Percentiles rank a stretch among this genome's conserved stretches.
Evolutionary conservation across 805 yeast species (phyloP).

Genomic region (Debaryomyces tyrocola): DNA sequence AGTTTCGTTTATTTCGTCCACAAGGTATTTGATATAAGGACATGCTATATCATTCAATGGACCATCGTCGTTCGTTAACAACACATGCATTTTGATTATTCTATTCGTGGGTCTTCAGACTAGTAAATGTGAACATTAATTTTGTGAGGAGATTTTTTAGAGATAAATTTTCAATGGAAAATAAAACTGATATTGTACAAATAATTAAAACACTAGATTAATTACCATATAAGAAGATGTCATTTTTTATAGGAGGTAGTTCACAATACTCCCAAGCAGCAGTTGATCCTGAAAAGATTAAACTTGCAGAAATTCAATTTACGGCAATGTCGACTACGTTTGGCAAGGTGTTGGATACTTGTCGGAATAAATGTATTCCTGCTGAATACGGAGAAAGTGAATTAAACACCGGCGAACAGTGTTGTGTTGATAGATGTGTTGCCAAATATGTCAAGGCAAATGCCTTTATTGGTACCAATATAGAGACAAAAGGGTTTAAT

Average conservation of each 20-base stretch:
- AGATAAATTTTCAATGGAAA: not conserved
- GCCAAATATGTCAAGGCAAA: conserved; percentile 78
- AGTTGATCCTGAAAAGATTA: conserved; percentile 60
- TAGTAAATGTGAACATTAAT: too few species aligned
- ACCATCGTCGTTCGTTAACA: conserved; percentile 92
- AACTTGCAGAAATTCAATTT: conserved; percentile 66
- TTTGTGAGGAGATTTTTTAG: not conserved
- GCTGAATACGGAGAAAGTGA: conserved; percentile 85
- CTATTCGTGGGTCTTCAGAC: not conserved
- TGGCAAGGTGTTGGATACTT: conserved; percentile 56
- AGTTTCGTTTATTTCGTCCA: conserved; percentile 57
- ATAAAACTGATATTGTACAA: not conserved
- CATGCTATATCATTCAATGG: conserved; percentile 79
- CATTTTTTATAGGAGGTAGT: conserved; percentile 55
- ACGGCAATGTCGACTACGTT: conserved; percentile 61
- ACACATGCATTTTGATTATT: conserved; percentile 41
- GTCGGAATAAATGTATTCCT: conserved; percentile 79
- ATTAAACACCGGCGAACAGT: conserved; percentile 76
- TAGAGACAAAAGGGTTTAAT: conserved; percentile 38
- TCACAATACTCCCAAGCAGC: conserved; percentile 43
- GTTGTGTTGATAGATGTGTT: conserved; percentile 86
- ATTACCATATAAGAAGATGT: conserved; percentile 42
- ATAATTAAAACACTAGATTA: not conserved
- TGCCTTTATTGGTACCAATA: conserved; percentile 56
- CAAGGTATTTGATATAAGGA: conserved; percentile 82